Evolutionary conservation across 306 rosid genomes (phyloP).

Genomic region (Argentina anserina): DNA sequence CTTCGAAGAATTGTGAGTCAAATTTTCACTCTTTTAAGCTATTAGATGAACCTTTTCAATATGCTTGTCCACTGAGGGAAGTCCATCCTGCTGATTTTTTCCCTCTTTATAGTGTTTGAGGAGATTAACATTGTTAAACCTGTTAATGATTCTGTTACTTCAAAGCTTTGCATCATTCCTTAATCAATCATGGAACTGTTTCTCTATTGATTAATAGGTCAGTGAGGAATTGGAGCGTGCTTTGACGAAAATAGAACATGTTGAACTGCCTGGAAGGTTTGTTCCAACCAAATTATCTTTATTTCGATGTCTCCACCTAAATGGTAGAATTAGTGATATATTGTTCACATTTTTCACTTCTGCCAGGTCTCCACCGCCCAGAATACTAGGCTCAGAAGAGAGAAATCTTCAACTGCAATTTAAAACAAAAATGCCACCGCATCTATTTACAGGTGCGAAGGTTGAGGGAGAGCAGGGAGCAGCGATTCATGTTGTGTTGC

Average conservation of each 20-base stretch:
- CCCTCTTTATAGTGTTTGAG: background rate
- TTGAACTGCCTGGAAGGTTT: slow-evolving; percentile 57
- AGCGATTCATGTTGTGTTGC: slow-evolving; percentile 52
- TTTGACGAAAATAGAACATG: slow-evolving; percentile 51
- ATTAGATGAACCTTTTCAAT: background rate
- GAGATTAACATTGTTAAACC: background rate
- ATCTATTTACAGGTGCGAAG: slow-evolving; percentile 81
- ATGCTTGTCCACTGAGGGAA: background rate
- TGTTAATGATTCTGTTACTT: background rate
- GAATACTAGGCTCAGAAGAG: slow-evolving; percentile 47
- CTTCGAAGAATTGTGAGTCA: slow-evolving; percentile 83
- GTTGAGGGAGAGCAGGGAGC: slow-evolving; percentile 89
- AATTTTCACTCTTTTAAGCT: background rate
- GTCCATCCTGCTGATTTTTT: background rate
- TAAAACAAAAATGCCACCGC: slow-evolving; percentile 83
- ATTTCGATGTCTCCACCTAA: background rate
- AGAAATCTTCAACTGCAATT: slow-evolving; percentile 64
- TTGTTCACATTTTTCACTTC: slow-evolving; percentile 7
- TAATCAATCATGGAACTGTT: slow-evolving; percentile 24
- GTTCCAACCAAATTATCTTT: slow-evolving; percentile 18
- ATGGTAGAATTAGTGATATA: background rate
- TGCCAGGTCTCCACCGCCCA: slow-evolving; percentile 52
- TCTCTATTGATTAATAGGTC: slow-evolving; percentile 42
- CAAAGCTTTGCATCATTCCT: background rate
- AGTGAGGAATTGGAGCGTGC: slow-evolving; percentile 90